Conservation (phyloP, 805 yeast genomes). For the Spencermartinsiella europaea region DNA sequence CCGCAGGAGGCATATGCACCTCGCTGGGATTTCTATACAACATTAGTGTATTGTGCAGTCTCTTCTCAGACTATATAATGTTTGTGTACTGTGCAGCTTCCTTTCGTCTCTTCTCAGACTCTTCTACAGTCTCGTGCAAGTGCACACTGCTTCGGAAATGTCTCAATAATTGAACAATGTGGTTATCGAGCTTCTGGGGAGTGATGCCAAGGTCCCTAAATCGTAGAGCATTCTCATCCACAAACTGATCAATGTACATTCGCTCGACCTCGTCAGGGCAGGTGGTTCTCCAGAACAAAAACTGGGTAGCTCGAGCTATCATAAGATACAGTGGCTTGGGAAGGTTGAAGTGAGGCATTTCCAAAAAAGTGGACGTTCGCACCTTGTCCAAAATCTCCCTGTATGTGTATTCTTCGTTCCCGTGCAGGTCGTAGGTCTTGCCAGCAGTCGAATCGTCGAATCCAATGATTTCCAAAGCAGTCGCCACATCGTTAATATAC, state of each 20-base stretch:
- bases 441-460: slow-evolving; percentile 79
- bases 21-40: too few relatives aligned
- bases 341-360: slow-evolving; percentile 36
- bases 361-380: slow-evolving; percentile 50
- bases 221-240: slow-evolving; percentile 56
- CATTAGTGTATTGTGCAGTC: too few relatives aligned
- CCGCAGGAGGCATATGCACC: neutral
- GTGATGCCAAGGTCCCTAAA: slow-evolving; percentile 66
- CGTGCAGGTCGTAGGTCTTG: slow-evolving; percentile 66
- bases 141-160: slow-evolving; percentile 15
- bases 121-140: slow-evolving; percentile 15
- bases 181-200: slow-evolving; percentile 17
- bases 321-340: slow-evolving; percentile 36
- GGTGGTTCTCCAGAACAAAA: slow-evolving; percentile 42
- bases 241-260: slow-evolving; percentile 58
- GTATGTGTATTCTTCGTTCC: slow-evolving; percentile 60
- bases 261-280: slow-evolving; percentile 74
- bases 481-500: slow-evolving; percentile 73
- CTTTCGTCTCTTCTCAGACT: slow-evolving; percentile 6
- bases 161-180: slow-evolving; percentile 12
- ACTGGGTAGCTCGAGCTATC: slow-evolving; percentile 35
- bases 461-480: slow-evolving; percentile 71
- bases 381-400: slow-evolving; percentile 66
- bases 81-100: neutral
- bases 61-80: neutral